phyloP scores from a whole-genome alignment of 2,329 filamentous ascomycete genomes.

The Pseudopyrenochaeta lycopersici region DNA sequence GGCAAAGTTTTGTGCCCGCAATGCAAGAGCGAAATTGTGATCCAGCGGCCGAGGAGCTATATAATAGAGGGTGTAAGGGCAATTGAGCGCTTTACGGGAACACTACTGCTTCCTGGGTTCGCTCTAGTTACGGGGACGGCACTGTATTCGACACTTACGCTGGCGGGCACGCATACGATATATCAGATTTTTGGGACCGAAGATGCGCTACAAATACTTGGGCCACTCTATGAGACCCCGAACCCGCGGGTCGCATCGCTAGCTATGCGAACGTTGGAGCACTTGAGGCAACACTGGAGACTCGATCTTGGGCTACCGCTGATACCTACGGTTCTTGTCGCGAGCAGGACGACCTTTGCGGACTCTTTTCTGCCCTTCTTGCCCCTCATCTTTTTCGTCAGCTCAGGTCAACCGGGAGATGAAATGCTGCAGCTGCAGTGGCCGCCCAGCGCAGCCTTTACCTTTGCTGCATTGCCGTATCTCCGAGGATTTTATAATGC shows the following conservation, averaged over 20 bases:
- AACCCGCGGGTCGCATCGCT: conserved; percentile 42
- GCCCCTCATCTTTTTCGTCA: conserved; percentile 69
- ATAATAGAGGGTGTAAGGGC: conserved; percentile 73
- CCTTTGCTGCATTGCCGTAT: conserved; percentile 73
- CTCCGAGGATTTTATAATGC: conserved; percentile 70
- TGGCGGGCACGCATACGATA: conserved; percentile 70
- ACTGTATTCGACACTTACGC: conserved; percentile 55
- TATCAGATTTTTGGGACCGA: conserved; percentile 72
- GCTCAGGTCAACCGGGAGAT: conserved; percentile 56
- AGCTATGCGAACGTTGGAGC: conserved; percentile 40
- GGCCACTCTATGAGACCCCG: conserved; percentile 47
- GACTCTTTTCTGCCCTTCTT: conserved; percentile 71
- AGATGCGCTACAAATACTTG: conserved; percentile 66
- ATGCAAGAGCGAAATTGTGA: conserved; percentile 82
- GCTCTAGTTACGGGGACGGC: conserved; percentile 62
- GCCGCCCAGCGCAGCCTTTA: conserved; percentile 72
- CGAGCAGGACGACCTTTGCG: conserved; percentile 71
- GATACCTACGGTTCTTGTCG: conserved; percentile 72
- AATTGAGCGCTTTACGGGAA: conserved; percentile 65
- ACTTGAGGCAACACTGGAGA: conserved; percentile 55
- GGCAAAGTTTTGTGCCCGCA: conserved; percentile 83
- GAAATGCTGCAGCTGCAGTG: conserved; percentile 64
- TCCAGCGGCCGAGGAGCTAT: conserved; percentile 77
- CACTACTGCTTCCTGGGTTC: conserved; percentile 71
- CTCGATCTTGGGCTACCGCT: conserved; percentile 70